Percentiles rank a stretch among this genome's conserved stretches.
These are phyloP conservation scores for Crithidia brevicula DNA, from an alignment of 208 protist species.

Conservation along the genomic window DNA sequence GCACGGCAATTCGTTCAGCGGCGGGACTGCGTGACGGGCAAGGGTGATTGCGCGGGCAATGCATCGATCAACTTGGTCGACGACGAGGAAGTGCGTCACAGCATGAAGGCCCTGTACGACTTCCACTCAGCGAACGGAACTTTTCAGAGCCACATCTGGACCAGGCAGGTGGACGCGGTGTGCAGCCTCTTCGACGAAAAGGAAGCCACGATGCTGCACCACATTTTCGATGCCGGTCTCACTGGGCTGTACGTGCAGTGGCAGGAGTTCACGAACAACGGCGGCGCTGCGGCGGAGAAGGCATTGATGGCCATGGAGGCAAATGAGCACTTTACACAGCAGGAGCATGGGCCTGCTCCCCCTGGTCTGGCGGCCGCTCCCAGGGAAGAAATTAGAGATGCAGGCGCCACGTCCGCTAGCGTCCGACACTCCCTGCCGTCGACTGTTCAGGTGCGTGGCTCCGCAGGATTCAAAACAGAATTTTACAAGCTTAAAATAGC, in stretches of 20 bases:
- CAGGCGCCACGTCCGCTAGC: too few species aligned
- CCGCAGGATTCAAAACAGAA: too few species aligned
- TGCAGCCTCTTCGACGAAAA: conserved; percentile 25
- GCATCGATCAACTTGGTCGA: too few species aligned
- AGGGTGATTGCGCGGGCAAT: too few species aligned
- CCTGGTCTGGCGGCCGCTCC: too few species aligned
- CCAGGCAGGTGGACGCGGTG: conserved; percentile 17
- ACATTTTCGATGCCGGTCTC: conserved; percentile 13
- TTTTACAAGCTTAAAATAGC: too few species aligned
- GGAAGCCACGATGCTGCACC: conserved; percentile 9
- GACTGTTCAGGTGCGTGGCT: too few species aligned
- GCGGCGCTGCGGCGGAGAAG: conserved; percentile 22
- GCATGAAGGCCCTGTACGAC: conserved; percentile 9
- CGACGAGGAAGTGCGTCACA: conserved; percentile 3
- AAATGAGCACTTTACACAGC: too few species aligned
- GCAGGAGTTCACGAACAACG: conserved; percentile 28
- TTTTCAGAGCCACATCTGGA: conserved; percentile 3
- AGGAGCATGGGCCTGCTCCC: too few species aligned
- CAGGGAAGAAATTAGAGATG: too few species aligned
- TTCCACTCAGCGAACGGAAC: not conserved
- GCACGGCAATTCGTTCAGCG: not conserved
- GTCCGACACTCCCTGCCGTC: not conserved
- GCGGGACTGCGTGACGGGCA: too few species aligned
- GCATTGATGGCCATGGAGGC: conserved; percentile 19
- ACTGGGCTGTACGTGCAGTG: conserved; percentile 7